Base-by-base conservation (phyloP, 495 filamentous ascomycete species). In the Hyaloscypha hepaticicola region DNA sequence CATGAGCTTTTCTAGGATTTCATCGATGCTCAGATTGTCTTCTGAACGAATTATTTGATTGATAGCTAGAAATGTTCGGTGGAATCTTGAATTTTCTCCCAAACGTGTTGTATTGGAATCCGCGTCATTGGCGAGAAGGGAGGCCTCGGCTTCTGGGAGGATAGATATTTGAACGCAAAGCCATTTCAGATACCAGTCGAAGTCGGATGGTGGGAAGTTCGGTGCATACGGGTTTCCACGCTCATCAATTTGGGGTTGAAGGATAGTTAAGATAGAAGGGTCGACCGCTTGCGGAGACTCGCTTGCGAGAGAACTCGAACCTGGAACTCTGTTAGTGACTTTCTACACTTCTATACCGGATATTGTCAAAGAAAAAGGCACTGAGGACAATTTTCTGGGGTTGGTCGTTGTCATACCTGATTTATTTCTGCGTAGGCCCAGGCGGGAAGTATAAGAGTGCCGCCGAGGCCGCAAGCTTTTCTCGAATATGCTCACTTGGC, bases 41-140 rank as follows among this genome's bases (percentile, higher is more conserved):
- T 51, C 19, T 51, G 48, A 51, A n/a, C 48, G 48, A 24, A 51
- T n/a, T n/a, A 51, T n/a, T 51, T 51, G 19, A 51, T 51, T 51
- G 48, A 51, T 51, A 51, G 48, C 16, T n/a, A n/a, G 6, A 24
- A 51, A 51, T n/a, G 22, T 51, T n/a, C 22, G 48, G 22, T n/a
- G 48, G 48, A 51, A 51, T n/a, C 48, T n/a, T n/a, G 48, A 24
- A 24, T 24, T 51, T 51, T 51, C 16, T 24, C 16, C 6, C 48
- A 51, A 51, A 51, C 22, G 16, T 51, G 6, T 24, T 24, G 48
- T 51, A n/a, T 24, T 24, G 22, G 22, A 24, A 51, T 51, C 48
- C 16, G 48, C 5, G 19, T 51, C 48, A n/a, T 24, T 16, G 22
- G 22, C 48, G 19, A 51, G 48, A 51, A 51, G 48, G 48, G 22